These are phyloP conservation scores for Thuidium tamariscinum DNA, from an alignment of 225 moss, liverwort and hornwort species.

Conservation along the genomic window DNA sequence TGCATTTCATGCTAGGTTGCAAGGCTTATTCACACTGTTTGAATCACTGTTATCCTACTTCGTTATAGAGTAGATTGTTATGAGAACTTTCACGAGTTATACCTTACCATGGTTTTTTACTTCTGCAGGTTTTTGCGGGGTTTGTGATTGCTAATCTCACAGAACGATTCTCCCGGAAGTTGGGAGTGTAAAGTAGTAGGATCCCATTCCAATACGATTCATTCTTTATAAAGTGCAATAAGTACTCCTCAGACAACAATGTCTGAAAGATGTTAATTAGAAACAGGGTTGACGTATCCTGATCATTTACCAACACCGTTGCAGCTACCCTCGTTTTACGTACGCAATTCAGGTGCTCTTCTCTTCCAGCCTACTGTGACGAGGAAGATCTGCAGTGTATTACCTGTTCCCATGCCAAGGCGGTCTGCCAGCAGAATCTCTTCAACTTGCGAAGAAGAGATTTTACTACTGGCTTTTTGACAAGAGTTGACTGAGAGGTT, in stretches of 20 bases:
- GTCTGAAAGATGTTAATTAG: neutral
- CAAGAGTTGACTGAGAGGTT: neutral
- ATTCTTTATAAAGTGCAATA: constrained; percentile 30
- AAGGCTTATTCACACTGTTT: neutral
- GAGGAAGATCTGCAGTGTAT: neutral
- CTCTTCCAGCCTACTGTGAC: neutral
- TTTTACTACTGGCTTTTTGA: neutral
- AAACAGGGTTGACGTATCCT: neutral
- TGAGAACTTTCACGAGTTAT: neutral
- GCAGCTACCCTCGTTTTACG: neutral
- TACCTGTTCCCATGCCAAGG: neutral
- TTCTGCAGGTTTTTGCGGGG: constrained; percentile 85
- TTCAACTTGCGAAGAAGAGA: neutral
- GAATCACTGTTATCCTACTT: neutral
- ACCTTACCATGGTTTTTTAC: neutral
- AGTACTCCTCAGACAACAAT: constrained; percentile 9
- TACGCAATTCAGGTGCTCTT: neutral
- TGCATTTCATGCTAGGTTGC: neutral
- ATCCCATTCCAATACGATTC: neutral
- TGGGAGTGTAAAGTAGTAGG: constrained; percentile 63
- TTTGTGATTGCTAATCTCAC: constrained; percentile 94
- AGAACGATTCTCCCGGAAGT: constrained; percentile 51
- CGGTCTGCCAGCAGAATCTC: neutral
- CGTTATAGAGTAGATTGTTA: neutral
- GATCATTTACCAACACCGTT: neutral